Evolutionary conservation across 345 rosid genomes (phyloP).

Genomic region (Sisymbrium altissimum): DNA sequence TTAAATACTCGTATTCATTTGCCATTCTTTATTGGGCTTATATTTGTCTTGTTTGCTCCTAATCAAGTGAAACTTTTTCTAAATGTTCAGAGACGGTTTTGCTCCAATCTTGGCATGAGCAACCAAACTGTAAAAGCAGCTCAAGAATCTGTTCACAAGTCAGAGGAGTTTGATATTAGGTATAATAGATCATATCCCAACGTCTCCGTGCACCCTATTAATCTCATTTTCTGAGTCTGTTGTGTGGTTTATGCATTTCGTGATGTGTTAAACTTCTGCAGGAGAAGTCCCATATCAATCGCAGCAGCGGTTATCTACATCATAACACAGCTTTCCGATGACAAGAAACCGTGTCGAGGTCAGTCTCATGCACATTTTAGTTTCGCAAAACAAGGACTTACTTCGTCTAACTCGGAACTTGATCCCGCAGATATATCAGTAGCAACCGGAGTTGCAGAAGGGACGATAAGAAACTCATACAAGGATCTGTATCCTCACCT

Average conservation of each 20-base stretch:
- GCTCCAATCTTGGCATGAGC: constrained; percentile 92
- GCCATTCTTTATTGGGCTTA: background rate
- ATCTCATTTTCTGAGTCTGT: background rate
- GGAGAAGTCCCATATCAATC: constrained; percentile 98
- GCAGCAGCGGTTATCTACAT: constrained; percentile 96
- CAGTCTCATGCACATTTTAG: constrained; percentile 11
- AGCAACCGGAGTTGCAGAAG: constrained; percentile 96
- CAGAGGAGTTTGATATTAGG: constrained; percentile 97
- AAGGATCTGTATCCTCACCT: constrained; percentile 84
- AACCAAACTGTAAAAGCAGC: constrained; percentile 95
- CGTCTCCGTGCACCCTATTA: background rate
- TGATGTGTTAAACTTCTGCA: constrained; percentile 30
- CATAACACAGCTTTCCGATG: constrained; percentile 87
- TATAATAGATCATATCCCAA: constrained; percentile 17
- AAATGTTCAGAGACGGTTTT: constrained; percentile 69
- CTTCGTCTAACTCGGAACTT: background rate
- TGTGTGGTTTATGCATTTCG: background rate
- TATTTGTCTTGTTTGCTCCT: background rate
- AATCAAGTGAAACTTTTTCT: background rate
- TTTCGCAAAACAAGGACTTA: background rate
- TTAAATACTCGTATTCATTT: background rate
- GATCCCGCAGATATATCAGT: constrained; percentile 66
- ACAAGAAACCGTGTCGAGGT: constrained; percentile 89
- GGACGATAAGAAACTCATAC: constrained; percentile 87
- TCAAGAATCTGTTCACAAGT: constrained; percentile 86